Evolutionary conservation across 23 red algal genomes (phyloP).

Genomic region (Chondrus crispus): DNA sequence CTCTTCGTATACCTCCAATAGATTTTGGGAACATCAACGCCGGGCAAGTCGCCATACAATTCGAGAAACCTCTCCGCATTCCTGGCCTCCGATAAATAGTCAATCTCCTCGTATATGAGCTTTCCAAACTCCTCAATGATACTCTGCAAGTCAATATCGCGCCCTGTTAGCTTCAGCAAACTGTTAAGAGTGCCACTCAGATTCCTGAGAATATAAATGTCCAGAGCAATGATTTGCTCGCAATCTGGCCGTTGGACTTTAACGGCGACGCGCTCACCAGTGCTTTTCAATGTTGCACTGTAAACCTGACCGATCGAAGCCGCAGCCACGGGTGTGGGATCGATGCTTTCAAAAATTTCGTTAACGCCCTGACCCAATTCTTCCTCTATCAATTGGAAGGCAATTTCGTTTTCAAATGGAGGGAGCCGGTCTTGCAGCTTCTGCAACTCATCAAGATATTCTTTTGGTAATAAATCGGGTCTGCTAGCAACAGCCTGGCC

Average conservation of each 20-base stretch:
- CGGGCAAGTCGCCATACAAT: slow-evolving; percentile 79
- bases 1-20: slow-evolving; percentile 87
- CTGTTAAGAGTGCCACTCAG: slow-evolving; percentile 77
- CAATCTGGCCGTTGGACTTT: slow-evolving; percentile 97
- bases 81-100: slow-evolving; percentile 90
- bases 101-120: slow-evolving; percentile 99
- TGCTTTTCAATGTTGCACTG: slow-evolving; percentile 64
- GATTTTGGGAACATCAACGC: slow-evolving; percentile 83
- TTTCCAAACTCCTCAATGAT: slow-evolving; percentile 99
- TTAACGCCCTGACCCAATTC: slow-evolving; percentile 70
- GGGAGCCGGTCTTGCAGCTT: slow-evolving; percentile 98
- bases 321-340: slow-evolving; percentile 93
- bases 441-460: slow-evolving; percentile 96
- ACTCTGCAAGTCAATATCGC: slow-evolving; percentile 87
- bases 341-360: slow-evolving; percentile 89
- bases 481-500: slow-evolving; percentile 95
- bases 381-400: slow-evolving; percentile 89
- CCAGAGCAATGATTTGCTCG: slow-evolving; percentile 91
- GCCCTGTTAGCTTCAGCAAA: slow-evolving; percentile 69
- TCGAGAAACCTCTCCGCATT: slow-evolving; percentile 90
- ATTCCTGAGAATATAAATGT: slow-evolving; percentile 97
- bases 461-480: slow-evolving; percentile 94
- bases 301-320: slow-evolving; percentile 99
- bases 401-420: slow-evolving; percentile 87
- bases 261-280: slow-evolving; percentile 86